Evolutionary conservation across 2,329 filamentous ascomycete species (phyloP), one percentile per base, ranked within the genome.

Genomic region (Fusarium clavum): DNA sequence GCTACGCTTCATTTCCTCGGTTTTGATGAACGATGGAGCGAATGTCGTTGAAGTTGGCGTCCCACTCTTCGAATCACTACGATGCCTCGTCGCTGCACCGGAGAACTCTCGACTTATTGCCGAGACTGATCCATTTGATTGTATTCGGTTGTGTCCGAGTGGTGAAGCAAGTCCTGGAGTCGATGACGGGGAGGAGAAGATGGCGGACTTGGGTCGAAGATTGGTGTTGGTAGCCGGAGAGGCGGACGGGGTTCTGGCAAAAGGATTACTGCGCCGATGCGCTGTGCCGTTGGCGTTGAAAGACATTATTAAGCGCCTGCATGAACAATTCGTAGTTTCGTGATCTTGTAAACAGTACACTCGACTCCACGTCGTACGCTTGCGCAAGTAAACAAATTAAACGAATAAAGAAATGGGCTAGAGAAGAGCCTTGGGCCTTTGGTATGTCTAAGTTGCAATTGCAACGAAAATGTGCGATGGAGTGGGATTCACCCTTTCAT

Each of bases 21-120:
- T 89, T 79, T 95, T 96, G 82, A 99, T 98, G 80, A 99, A 99
- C 12, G 94, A 93, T 5, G 95, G 96, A 38, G 96, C 95, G 83
- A 99, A 99, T 3, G 96, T 99, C 70, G 88, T 92, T 0, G 92
- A 93, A 9, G 85, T 84, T 9, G 89, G 86, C 4, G 87, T 87
- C 73, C 84, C 87, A 63, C 87, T 90, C 70, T 88, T 87, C 8
- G 94, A 96, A 71, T 91, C 88, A 49, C 80, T 82, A 29, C 85
- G 83, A 22, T 80, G 78, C 70, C 74, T 67, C 25, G 63, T 24
- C 29, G 46, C 52, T 34, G 51, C 38, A 12, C 63, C 65, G 7
- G 74, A 52, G 11, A 64, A 46, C 11, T 45, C 61, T 41, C 69
- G 65, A 8, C 53, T 51, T 46, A 66, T 55, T 10, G 54, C 40